A percentile compares a stretch with the other conserved stretches of the same genome.
These are phyloP conservation scores for Polygonum aviculare DNA, from an alignment of 148 eudicot species.

Conservation along the genomic window DNA sequence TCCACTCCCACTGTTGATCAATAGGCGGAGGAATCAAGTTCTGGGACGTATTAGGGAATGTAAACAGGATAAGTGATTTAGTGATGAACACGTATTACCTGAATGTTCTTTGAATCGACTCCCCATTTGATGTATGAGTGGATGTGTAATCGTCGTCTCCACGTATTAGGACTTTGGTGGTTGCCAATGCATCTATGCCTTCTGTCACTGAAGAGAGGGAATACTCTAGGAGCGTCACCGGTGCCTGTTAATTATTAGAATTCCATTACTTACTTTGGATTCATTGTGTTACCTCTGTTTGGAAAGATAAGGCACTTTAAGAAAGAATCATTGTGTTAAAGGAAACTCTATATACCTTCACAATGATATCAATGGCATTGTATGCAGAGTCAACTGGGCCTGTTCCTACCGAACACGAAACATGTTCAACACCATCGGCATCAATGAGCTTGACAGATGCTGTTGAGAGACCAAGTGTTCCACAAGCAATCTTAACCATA, in stretches of 20 bases:
- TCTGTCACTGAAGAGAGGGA: conserved; percentile 74
- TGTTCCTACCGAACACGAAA: conserved; percentile 77
- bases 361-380: conserved; percentile 80
- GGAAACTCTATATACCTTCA: conserved; percentile 40
- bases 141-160: conserved; percentile 35
- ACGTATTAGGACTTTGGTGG: conserved; percentile 69
- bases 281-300: too few relatives aligned
- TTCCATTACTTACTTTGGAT: not conserved
- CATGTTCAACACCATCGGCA: conserved; percentile 61
- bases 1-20: conserved; percentile 68
- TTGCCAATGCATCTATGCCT: conserved; percentile 90
- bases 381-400: conserved; percentile 98
- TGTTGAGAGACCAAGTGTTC: conserved; percentile 89
- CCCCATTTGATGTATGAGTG: conserved; percentile 51
- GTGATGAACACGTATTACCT: conserved; percentile 29
- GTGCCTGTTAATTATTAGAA: conserved; percentile 33
- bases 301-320: too few relatives aligned
- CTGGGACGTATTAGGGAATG: not conserved
- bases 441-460: conserved; percentile 73
- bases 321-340: too few relatives aligned
- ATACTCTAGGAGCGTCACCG: conserved; percentile 81
- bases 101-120: conserved; percentile 47
- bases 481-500: conserved; percentile 64
- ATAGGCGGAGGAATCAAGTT: not conserved
- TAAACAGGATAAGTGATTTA: not conserved